A percentile compares a stretch with the other conserved stretches of the same genome.
These are phyloP conservation scores for Aureobasidium sp. DNA, from an alignment of 2,329 filamentous ascomycete genomes.

Conservation along the genomic window DNA sequence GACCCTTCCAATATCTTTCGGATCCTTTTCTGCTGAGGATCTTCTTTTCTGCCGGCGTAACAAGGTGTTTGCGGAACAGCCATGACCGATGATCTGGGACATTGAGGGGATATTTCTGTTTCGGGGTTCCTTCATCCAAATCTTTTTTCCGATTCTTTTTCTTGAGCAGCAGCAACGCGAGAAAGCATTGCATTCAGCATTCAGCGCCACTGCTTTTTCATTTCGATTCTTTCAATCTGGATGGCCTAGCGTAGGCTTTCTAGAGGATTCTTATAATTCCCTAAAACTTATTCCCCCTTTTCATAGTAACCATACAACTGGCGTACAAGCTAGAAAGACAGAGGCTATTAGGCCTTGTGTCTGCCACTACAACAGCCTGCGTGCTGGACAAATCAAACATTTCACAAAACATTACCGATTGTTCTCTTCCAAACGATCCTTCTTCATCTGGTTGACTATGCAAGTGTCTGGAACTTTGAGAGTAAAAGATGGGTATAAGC, in stretches of 20 bases:
- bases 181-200: background rate
- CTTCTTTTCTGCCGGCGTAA: slow-evolving; percentile 1
- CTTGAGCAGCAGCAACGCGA: slow-evolving; percentile 7
- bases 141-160: background rate
- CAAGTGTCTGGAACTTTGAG: too few species aligned
- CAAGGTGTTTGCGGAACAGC: slow-evolving; percentile 14
- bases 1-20: background rate
- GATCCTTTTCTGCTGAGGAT: background rate
- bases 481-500: too few species aligned
- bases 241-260: background rate
- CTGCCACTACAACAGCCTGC: background rate
- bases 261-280: slow-evolving; percentile 5
- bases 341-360: background rate
- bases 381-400: background rate
- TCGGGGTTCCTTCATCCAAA: background rate
- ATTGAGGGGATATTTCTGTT: background rate
- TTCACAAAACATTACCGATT: background rate
- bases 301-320: slow-evolving; percentile 7
- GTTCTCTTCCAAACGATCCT: too few species aligned
- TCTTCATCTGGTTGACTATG: too few species aligned
- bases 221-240: background rate
- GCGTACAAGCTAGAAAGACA: background rate
- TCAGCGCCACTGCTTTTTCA: background rate
- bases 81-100: slow-evolving; percentile 13
- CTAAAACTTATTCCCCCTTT: slow-evolving; percentile 1